Evolutionary conservation across 164 flowering plant genomes (phyloP).

Genomic region (Vitis cinerea): DNA sequence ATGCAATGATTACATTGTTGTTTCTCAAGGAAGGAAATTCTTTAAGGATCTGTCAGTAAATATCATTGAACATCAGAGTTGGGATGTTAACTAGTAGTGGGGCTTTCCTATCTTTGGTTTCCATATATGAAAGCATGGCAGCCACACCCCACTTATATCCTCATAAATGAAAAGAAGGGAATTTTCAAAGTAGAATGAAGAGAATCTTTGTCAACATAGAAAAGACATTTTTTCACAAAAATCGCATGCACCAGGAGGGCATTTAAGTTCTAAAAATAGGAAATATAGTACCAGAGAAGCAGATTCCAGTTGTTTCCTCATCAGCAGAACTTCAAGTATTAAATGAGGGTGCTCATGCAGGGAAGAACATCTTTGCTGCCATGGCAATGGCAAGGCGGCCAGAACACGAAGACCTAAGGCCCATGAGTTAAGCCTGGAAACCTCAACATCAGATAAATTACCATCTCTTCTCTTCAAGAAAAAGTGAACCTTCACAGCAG

Average conservation of each 20-base stretch:
- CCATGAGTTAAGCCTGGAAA: constrained; percentile 89
- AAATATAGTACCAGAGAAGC: constrained; percentile 72
- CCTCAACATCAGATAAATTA: constrained; percentile 79
- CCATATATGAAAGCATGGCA: background rate
- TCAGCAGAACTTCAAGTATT: constrained; percentile 90
- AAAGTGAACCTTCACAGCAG: constrained; percentile 83
- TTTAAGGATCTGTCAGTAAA: constrained; percentile 73
- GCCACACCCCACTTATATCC: background rate
- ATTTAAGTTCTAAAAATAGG: too few relatives aligned
- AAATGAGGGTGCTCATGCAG: constrained; percentile 95
- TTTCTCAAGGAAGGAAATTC: constrained; percentile 88
- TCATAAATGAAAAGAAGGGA: background rate
- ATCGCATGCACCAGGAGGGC: too few relatives aligned
- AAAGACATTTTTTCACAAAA: too few relatives aligned
- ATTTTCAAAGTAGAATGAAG: too few relatives aligned
- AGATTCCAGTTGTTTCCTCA: constrained; percentile 96
- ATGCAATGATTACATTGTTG: constrained; percentile 59
- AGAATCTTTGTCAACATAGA: too few relatives aligned
- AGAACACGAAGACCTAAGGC: constrained; percentile 97
- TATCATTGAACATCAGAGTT: background rate
- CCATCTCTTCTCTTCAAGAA: constrained; percentile 90
- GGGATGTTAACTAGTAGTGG: background rate
- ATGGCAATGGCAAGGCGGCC: constrained; percentile 90
- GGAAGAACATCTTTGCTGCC: constrained; percentile 98
- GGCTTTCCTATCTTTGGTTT: background rate